These are phyloP conservation scores for Zymoseptoria ardabiliae DNA, from an alignment of 2,329 filamentous ascomycete genomes.

Conservation along the genomic window DNA sequence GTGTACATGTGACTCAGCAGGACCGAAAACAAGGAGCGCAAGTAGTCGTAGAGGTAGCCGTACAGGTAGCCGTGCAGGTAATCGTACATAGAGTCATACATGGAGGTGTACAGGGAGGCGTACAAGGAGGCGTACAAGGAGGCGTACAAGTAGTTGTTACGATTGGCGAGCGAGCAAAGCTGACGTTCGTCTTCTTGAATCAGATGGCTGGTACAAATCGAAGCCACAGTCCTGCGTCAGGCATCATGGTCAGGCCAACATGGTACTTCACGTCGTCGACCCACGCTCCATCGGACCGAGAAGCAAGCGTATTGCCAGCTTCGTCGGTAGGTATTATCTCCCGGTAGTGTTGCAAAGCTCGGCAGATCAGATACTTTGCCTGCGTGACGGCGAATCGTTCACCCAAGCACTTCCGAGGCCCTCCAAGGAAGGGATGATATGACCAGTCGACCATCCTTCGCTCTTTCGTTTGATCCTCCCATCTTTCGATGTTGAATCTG, in stretches of 20 bases:
- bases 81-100: not conserved
- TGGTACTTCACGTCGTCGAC: constrained; percentile 3
- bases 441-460: constrained; percentile 6
- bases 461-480: constrained; percentile 1
- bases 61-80: not conserved
- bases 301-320: not conserved
- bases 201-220: not conserved
- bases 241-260: constrained; percentile 6
- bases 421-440: constrained; percentile 5
- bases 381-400: constrained; percentile 3
- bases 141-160: not conserved
- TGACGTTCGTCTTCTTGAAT: not conserved
- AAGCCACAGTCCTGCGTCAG: constrained; percentile 1
- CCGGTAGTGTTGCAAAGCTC: constrained; percentile 5
- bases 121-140: not conserved
- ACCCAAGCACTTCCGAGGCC: constrained; percentile 1
- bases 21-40: no score
- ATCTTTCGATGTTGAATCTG: constrained; percentile 2
- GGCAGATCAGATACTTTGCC: constrained; percentile 1
- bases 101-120: not conserved
- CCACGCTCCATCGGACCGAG: not conserved
- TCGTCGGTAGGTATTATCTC: constrained; percentile 1
- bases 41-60: no score
- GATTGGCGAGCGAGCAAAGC: not conserved
- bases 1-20: no score